These are phyloP conservation scores for Apocynum venetum DNA, from an alignment of 257 asterid genomes.

Conservation along the genomic window DNA sequence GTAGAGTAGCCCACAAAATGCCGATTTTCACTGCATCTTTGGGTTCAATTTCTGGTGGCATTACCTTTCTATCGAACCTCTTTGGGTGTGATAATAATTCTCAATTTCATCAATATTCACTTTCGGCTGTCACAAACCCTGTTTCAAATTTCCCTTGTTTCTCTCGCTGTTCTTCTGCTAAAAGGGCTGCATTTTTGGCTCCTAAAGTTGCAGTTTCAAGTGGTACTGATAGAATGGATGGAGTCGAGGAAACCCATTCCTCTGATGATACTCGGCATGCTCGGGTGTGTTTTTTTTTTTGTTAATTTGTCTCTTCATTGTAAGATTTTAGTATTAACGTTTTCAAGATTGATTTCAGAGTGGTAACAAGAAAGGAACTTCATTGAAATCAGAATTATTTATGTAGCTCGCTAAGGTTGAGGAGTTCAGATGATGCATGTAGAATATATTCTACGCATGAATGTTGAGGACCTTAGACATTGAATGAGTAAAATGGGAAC, in stretches of 20 bases:
- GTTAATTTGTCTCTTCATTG: background rate
- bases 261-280: constrained; percentile 41
- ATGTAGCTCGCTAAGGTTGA: background rate
- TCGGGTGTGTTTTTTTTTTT: constrained; percentile 64
- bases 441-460: background rate
- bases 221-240: constrained; percentile 42
- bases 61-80: constrained; percentile 42
- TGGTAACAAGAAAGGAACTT: background rate
- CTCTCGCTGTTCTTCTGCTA: constrained; percentile 28
- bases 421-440: too few relatives aligned
- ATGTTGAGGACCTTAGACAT: background rate
- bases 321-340: background rate
- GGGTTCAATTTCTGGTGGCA: constrained; percentile 51
- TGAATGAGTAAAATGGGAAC: background rate
- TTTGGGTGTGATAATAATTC: constrained; percentile 22
- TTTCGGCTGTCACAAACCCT: constrained; percentile 9
- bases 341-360: background rate
- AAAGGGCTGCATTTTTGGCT: constrained; percentile 34
- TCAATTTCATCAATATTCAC: constrained; percentile 4
- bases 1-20: constrained; percentile 33
- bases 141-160: constrained; percentile 32
- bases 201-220: constrained; percentile 59
- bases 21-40: constrained; percentile 41
- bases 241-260: constrained; percentile 36
- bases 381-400: background rate